Evolutionary conservation across 2,329 filamentous ascomycete genomes (phyloP).

Genomic region (Lecanicillium sp.): DNA sequence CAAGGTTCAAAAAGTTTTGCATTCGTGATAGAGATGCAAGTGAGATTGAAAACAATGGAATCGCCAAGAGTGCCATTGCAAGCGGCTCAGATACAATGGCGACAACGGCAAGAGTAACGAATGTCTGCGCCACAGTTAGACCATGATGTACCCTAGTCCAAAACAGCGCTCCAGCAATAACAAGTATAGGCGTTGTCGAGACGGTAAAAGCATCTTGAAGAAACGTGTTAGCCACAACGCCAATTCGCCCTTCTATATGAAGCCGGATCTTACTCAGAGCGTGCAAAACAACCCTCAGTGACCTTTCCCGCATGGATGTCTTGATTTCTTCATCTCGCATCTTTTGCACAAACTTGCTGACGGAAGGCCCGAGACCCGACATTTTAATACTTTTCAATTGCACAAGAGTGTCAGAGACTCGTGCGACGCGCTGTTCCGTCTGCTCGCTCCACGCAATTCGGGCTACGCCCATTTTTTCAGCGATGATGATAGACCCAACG

Average conservation of each 20-base stretch:
- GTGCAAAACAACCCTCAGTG: too few species aligned
- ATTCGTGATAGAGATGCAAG: too few species aligned
- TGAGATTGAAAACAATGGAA: too few species aligned
- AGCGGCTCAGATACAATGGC: too few species aligned
- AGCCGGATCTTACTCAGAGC: too few species aligned
- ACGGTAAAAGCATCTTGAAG: too few species aligned
- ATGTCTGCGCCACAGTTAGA: too few species aligned
- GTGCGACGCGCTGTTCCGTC: background rate
- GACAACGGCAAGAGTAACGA: too few species aligned
- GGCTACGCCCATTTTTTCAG: background rate
- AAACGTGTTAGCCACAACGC: too few species aligned
- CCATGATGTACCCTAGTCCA: conserved; percentile 12
- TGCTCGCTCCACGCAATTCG: background rate
- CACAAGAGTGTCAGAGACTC: background rate
- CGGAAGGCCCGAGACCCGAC: background rate
- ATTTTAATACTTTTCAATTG: conserved; percentile 2
- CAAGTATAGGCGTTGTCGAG: conserved; percentile 18
- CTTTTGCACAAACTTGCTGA: background rate
- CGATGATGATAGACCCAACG: background rate
- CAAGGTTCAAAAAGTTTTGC: too few species aligned
- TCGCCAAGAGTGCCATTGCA: too few species aligned
- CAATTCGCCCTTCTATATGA: too few species aligned
- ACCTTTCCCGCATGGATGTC: background rate
- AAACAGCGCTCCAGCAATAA: conserved; percentile 24
- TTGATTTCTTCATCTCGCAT: background rate